Evolutionary conservation across 768 basidiomycete species (phyloP).

Genomic region (Russula compacta): DNA sequence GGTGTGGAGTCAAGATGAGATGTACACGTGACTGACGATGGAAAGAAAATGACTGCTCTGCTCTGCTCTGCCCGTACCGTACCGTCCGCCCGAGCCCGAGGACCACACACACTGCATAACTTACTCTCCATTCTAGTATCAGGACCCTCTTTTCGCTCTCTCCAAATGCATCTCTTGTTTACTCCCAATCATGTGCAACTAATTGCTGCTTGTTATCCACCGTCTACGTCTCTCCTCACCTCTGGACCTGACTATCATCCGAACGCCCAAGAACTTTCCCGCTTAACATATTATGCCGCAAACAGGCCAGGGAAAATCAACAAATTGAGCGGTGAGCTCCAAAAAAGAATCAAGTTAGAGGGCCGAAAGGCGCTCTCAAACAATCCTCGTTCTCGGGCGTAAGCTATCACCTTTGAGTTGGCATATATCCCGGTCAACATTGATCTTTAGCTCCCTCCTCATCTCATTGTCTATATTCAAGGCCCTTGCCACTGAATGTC

Average conservation of each 20-base stretch:
- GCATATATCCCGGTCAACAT: neutral
- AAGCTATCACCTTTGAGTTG: conserved; percentile 27
- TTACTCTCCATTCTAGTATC: conserved; percentile 3
- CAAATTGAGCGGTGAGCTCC: conserved; percentile 67
- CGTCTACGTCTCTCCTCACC: conserved; percentile 60
- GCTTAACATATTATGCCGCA: conserved; percentile 78
- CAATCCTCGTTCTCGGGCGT: conserved; percentile 75
- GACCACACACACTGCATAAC: neutral
- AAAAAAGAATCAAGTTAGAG: conserved; percentile 61
- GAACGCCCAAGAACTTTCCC: conserved; percentile 77
- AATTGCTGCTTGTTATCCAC: conserved; percentile 80
- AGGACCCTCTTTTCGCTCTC: conserved; percentile 4
- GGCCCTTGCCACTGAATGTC: conserved; percentile 78
- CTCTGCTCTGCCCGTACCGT: no score
- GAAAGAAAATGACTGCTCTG: no score
- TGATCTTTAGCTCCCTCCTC: conserved; percentile 50
- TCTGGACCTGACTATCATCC: conserved; percentile 72
- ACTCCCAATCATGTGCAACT: conserved; percentile 79
- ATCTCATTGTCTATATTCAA: conserved; percentile 78
- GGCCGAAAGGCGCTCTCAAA: conserved; percentile 61
- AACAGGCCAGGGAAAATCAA: conserved; percentile 74
- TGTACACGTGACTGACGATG: conserved; percentile 24
- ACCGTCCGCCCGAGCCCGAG: no score
- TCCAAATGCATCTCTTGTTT: conserved; percentile 61
- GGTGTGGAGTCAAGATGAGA: conserved; percentile 35